Conservation (phyloP, 2,329 filamentous ascomycete genomes). For the Fusarium sp. region DNA sequence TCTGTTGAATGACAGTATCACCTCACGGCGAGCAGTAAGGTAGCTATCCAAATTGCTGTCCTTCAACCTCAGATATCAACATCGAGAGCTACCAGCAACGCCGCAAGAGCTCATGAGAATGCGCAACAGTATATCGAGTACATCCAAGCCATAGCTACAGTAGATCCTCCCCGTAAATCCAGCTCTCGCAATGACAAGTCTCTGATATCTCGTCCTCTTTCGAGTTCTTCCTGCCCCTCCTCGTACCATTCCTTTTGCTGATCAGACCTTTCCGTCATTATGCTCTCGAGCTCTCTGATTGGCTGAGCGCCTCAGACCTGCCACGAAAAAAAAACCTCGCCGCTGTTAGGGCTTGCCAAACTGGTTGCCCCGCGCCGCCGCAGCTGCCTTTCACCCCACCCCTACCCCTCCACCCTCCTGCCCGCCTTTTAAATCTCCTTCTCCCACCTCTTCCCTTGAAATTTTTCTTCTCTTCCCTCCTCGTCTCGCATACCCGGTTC, state of each 20-base stretch:
- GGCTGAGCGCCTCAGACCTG: conserved; percentile 11
- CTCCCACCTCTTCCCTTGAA: conserved; percentile 56
- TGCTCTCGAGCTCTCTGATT: conserved; percentile 38
- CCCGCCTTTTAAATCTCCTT: conserved; percentile 58
- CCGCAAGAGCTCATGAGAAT: background rate
- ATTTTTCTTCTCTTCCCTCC: conserved; percentile 57
- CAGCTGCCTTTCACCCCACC: conserved; percentile 48
- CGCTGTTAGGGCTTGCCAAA: conserved; percentile 55
- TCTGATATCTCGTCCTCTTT: conserved; percentile 20
- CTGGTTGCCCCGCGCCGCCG: conserved; percentile 56
- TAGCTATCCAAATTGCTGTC: background rate
- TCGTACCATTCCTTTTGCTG: conserved; percentile 44
- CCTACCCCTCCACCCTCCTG: conserved; percentile 50
- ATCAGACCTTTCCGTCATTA: conserved; percentile 22
- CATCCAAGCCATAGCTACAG: background rate
- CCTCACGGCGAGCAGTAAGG: background rate
- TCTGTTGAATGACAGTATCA: background rate
- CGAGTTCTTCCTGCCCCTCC: conserved; percentile 26
- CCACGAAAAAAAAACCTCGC: conserved; percentile 48
- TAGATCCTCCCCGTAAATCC: background rate
- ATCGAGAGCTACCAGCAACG: background rate
- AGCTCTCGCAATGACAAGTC: conserved; percentile 1
- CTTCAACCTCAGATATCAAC: background rate
- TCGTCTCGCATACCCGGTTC: conserved; percentile 63
- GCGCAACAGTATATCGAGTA: background rate